phyloP scores from a whole-genome alignment of 2,329 filamentous ascomycete genomes.

The Fusarium subglutinans region DNA sequence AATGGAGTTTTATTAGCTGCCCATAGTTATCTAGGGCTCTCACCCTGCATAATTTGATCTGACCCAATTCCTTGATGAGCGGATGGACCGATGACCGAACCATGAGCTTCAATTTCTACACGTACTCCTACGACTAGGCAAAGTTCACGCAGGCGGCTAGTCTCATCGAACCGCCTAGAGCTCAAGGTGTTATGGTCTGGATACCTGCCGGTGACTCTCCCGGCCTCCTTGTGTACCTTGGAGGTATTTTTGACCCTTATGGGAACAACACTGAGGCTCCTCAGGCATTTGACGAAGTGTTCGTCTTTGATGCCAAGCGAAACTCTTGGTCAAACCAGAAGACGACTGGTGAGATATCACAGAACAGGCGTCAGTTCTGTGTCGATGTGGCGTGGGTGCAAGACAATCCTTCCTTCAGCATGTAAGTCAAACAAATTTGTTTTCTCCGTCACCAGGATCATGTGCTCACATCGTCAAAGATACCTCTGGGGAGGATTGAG shows the following conservation, averaged over 20 bases:
- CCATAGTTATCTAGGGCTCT: too few species aligned
- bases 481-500: background rate
- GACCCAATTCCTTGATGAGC: background rate
- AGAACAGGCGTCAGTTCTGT: background rate
- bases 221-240: background rate
- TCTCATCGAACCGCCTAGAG: background rate
- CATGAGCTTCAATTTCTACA: background rate
- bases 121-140: background rate
- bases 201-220: background rate
- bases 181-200: background rate
- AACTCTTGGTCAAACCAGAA: background rate
- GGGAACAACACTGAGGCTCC: background rate
- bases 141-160: background rate
- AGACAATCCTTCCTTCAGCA: background rate
- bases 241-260: background rate
- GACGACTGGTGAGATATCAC: background rate
- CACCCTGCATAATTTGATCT: too few species aligned
- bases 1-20: too few species aligned
- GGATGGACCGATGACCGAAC: background rate
- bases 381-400: background rate
- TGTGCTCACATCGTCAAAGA: accelerated
- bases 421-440: background rate
- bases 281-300: background rate
- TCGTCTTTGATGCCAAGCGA: background rate
- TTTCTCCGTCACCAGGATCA: accelerated